Base-by-base conservation (phyloP, 1,284 basidiomycete species). In the Stereum hirsutum region DNA sequence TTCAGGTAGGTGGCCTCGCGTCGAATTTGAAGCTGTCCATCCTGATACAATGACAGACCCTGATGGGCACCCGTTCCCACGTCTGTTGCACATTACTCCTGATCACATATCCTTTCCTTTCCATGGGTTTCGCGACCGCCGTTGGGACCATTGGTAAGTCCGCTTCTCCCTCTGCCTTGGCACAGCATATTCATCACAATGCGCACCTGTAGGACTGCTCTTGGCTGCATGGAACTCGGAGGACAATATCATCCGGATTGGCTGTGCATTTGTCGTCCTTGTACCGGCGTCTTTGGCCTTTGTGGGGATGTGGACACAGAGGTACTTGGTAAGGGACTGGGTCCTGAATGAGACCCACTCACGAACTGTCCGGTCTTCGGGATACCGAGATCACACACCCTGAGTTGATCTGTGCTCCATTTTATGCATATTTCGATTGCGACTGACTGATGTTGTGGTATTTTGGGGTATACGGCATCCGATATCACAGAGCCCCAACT, bases 11-110 rank as follows among this genome's bases (percentile, higher is more conserved):
- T n/a, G n/a, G n/a, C n/a, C n/a, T n/a, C n/a, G 36, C 36, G 25
- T 20, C 25, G 4, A 3, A 14, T 3, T 4, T 12, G n/a, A 4
- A 3, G 19, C 6, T 24, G 4, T 8, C 4, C 15, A 23, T 8
- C 12, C 19, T 15, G n/a, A 20, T 14, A 35, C n/a, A 15, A 7
- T 21, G 23, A 1, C 33, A 49, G 48, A 41, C 38, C 3, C 23
- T 46, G 6, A 46, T 49, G 48, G 21, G 38, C n/a, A 37, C 42
- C 15, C 38, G 45, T 6, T 33, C 28, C 5, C 25, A 31, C 4
- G 24, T 49, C 12, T 49, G 47, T 28, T 49, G 42, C 39, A 43
- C 40, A 23, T 19, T 49, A 1, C 24, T 49, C 12, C 10, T 44
- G 3, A 33, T 44, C 12, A 38, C 44, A 26, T 49, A 49, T 37